Evolutionary conservation across 148 eudicot species (phyloP), one percentile per base, ranked within the genome.

Genomic region (Limonium bicolor): DNA sequence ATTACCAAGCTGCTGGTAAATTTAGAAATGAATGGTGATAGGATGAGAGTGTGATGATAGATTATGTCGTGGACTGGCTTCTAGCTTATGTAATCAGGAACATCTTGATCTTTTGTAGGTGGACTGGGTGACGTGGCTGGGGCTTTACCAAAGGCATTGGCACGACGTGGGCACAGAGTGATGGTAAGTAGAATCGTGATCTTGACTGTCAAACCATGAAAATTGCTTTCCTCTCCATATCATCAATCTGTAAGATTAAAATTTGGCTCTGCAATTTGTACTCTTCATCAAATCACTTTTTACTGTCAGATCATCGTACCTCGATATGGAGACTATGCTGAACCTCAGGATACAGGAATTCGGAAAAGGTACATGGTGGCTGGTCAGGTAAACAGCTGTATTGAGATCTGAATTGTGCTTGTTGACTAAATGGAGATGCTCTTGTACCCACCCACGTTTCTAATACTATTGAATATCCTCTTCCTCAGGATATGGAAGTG

Each of bases 81-180:
- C 36, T 10, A 12, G 24, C n/a, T n/a, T n/a, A n/a, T n/a, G n/a
- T n/a, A n/a, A 40, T 65, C 11, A 31, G 13, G 27, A 27, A 48
- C 23, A 48, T 41, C 8, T 41, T 48, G 44, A 45, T 41, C 57
- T 66, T 19, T 58, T 42, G 37, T 71, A 92, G 99, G 99, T 71
- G 99, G 99, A 49, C 99, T 92, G 63, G 99, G 94, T 57, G 99
- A 92, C 70, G 99, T 92, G 60, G 99, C 95, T 59, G 99, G 99
- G 18, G 76, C 99, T 56, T 74, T 92, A 59, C 99, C 99, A 11
- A 92, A 81, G 71, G 95, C 99, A 49, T 71, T 92, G 74, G 95
- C 99, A 58, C 69, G 80, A 46, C 94, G 94, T 56, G 99, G 95
- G 50, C 95, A 92, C 71, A 67, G 99, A 51, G 99, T 90, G 64